Evolutionary conservation across 352 stramenopile species (phyloP).

Genomic region (Halophytophthora batemanensis): DNA sequence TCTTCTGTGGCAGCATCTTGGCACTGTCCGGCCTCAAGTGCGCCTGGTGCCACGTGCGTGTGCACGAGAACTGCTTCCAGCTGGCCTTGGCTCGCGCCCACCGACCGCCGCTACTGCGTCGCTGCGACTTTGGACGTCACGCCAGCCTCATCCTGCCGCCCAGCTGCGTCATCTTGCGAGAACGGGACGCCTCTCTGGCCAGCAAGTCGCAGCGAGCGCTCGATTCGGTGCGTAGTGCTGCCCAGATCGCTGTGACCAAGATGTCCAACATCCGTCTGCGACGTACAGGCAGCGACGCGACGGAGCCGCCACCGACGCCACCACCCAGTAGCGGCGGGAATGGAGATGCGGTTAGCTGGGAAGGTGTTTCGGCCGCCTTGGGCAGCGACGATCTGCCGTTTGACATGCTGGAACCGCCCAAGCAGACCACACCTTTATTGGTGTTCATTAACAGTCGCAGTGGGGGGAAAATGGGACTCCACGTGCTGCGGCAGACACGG

Average conservation of each 20-base stretch:
- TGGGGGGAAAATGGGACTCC: conserved; percentile 90
- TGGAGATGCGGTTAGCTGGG: conserved; percentile 12
- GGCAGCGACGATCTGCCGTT: conserved; percentile 44
- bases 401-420: conserved; percentile 45
- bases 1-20: conserved; percentile 82
- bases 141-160: conserved; percentile 64
- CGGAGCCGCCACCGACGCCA: conserved; percentile 11
- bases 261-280: conserved; percentile 71
- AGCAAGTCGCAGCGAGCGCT: conserved; percentile 66
- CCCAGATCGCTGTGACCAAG: conserved; percentile 62
- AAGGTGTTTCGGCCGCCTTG: conserved; percentile 18
- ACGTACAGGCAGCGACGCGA: conserved; percentile 17
- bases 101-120: conserved; percentile 32
- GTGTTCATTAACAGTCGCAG: conserved; percentile 97
- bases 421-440: conserved; percentile 53
- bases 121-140: conserved; percentile 73
- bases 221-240: conserved; percentile 62
- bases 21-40: conserved; percentile 79
- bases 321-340: conserved; percentile 13
- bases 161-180: conserved; percentile 47
- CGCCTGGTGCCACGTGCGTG: conserved; percentile 75
- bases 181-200: conserved; percentile 20
- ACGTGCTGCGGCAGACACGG: conserved; percentile 91
- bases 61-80: conserved; percentile 78
- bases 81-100: conserved; percentile 29